A percentile compares a stretch with the other conserved stretches of the same genome.
phyloP scores from a whole-genome alignment of 192 early-diverging fungal species.

The Coemansia sp. region DNA sequence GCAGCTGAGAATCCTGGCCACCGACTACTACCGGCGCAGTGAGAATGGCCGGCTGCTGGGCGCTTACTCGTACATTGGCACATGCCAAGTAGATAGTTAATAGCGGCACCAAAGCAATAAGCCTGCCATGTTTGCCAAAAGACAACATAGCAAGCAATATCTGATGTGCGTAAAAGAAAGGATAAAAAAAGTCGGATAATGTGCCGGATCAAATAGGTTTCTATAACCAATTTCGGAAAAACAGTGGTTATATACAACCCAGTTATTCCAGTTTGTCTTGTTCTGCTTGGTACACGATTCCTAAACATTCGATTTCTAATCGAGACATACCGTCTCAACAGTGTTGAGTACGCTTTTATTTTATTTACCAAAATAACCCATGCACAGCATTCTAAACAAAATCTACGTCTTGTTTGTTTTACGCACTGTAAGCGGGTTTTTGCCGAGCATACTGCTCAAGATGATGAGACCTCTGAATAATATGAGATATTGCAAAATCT shows the following conservation, averaged over 20 bases:
- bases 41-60: not conserved
- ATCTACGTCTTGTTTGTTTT: slow-evolving; percentile 8
- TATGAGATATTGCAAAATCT: not conserved
- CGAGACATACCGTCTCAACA: not conserved
- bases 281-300: not conserved
- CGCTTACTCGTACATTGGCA: not conserved
- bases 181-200: not conserved
- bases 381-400: not conserved
- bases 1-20: no score
- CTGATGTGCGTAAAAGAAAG: not conserved
- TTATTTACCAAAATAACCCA: not conserved
- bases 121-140: not conserved
- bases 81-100: not conserved
- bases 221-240: not conserved
- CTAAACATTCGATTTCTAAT: not conserved
- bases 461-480: not conserved
- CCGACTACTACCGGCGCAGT: no score
- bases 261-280: not conserved
- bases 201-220: not conserved
- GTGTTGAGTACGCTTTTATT: not conserved
- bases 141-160: not conserved
- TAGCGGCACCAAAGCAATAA: not conserved
- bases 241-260: not conserved
- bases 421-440: not conserved
- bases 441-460: not conserved